Base-by-base conservation (phyloP, 208 protist species). In the Acanthamoeba healyi region DNA sequence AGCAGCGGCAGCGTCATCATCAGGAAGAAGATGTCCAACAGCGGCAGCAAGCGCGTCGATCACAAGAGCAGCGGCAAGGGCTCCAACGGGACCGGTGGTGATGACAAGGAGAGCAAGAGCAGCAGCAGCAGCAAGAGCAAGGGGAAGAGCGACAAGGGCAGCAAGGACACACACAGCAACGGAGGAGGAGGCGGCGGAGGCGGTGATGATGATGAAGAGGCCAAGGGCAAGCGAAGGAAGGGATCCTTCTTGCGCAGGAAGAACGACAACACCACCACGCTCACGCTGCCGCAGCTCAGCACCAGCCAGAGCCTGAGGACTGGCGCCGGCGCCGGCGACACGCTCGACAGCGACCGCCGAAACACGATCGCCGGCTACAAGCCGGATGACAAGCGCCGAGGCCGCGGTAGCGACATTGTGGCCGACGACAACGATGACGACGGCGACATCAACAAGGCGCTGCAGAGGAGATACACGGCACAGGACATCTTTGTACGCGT, bases 321-420 rank as follows among this genome's bases (percentile, higher is more conserved):
- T 3, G 81, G 19, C 54, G 38, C 44, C 19, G 44, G 22, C 12
- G 51, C 6, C 77, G 77, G 32, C 6, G 51, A 67, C 44, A 22
- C 3, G 5, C 29, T 89, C 19, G 51, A 89, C 1, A n/a, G 15
- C 15, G 70, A 49, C 70, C 32, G 70, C 7, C 70, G 70, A 26
- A 79, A 79, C 17, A 79, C 70, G 22, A 79, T 79, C 70, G 32
- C 70, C n/a, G 61, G 61, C 74, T 84, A 44, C 44, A 5, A 14
- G 38, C 74, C 44, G 4, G 44, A 56, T 15, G 38, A 44, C 74
- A 89, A 61, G 81, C 19, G 17, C 19, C 10, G 19, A 10, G 44
- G 9, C 12, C 26, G 51, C 2, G 46, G 65, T 0, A 65, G 40
- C 1, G 38, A 88, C 12, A 29, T 19, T 32, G 82, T 65, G 15